These are phyloP conservation scores for Pseudopediastrum boryanum DNA, from an alignment of 139 green algal species.

Conservation along the genomic window DNA sequence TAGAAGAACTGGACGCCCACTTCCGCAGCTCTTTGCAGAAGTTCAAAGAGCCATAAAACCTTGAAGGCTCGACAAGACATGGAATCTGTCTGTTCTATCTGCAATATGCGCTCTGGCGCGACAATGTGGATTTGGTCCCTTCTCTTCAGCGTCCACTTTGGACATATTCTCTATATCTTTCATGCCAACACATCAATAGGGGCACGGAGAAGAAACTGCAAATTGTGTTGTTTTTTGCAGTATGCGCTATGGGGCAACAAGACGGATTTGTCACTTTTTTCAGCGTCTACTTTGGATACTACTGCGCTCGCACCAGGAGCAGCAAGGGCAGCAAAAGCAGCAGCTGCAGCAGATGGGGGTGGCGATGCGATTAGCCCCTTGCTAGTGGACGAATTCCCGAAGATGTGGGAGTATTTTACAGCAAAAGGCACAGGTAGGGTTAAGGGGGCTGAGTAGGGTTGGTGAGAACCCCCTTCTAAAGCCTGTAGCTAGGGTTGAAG, in stretches of 20 bases:
- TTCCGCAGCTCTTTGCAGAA: too few species aligned
- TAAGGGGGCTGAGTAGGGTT: neutral
- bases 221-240: too few species aligned
- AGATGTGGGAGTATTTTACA: conserved; percentile 37
- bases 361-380: conserved; percentile 31
- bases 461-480: neutral
- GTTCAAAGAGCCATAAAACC: too few species aligned
- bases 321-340: neutral
- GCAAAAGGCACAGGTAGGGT: neutral
- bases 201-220: too few species aligned
- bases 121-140: too few species aligned
- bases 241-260: conserved; percentile 63
- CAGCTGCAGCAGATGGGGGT: conserved; percentile 11
- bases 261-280: conserved; percentile 51
- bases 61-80: too few species aligned
- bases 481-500: neutral
- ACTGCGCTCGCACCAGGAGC: conserved; percentile 9
- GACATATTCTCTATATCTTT: too few species aligned
- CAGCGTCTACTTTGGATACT: conserved; percentile 35
- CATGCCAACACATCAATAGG: too few species aligned
- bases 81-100: too few species aligned
- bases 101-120: too few species aligned
- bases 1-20: too few species aligned
- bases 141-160: too few species aligned
- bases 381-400: conserved; percentile 50